A percentile compares a stretch with the other conserved stretches of the same genome.
These are phyloP conservation scores for Candida anutae DNA, from an alignment of 1,139 yeast genomes.

Conservation along the genomic window DNA sequence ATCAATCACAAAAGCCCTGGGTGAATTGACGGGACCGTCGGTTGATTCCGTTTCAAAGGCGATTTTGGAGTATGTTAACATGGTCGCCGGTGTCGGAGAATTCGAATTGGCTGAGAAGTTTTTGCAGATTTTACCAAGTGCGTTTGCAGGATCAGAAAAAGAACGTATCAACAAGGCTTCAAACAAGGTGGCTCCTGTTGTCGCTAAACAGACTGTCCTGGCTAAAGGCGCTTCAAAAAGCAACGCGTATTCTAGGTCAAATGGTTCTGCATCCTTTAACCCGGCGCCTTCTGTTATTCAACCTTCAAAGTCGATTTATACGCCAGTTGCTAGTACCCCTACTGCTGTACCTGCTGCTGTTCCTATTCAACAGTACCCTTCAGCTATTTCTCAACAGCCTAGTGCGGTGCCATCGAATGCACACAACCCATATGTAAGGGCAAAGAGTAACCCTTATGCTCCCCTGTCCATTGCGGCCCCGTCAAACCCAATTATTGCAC, in stretches of 20 bases:
- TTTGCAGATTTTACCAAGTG: slow-evolving; percentile 60
- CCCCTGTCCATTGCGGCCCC: slow-evolving; percentile 10
- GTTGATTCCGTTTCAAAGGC: slow-evolving; percentile 49
- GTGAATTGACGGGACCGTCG: slow-evolving; percentile 37
- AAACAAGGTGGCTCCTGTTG: slow-evolving; percentile 2
- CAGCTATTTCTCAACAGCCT: neutral
- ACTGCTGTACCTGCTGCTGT: slow-evolving; percentile 5
- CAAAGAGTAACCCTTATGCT: slow-evolving; percentile 21
- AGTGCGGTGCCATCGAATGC: neutral
- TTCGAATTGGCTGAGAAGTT: slow-evolving; percentile 73
- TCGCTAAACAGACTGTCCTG: slow-evolving; percentile 4
- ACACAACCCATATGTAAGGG: slow-evolving; percentile 16
- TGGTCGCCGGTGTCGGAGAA: slow-evolving; percentile 77
- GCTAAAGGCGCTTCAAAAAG: slow-evolving; percentile 4
- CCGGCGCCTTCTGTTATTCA: slow-evolving; percentile 2
- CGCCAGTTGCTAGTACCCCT: slow-evolving; percentile 3
- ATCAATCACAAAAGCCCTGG: slow-evolving; percentile 37
- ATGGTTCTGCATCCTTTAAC: slow-evolving; percentile 4
- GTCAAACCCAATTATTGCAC: neutral
- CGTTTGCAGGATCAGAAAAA: slow-evolving; percentile 52
- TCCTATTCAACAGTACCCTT: neutral
- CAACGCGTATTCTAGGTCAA: slow-evolving; percentile 6
- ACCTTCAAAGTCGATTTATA: slow-evolving; percentile 1
- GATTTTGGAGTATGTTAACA: slow-evolving; percentile 69
- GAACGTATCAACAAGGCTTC: slow-evolving; percentile 68